These are phyloP conservation scores for Cercospora nicotianae DNA, from an alignment of 2,329 filamentous ascomycete genomes.

Conservation along the genomic window DNA sequence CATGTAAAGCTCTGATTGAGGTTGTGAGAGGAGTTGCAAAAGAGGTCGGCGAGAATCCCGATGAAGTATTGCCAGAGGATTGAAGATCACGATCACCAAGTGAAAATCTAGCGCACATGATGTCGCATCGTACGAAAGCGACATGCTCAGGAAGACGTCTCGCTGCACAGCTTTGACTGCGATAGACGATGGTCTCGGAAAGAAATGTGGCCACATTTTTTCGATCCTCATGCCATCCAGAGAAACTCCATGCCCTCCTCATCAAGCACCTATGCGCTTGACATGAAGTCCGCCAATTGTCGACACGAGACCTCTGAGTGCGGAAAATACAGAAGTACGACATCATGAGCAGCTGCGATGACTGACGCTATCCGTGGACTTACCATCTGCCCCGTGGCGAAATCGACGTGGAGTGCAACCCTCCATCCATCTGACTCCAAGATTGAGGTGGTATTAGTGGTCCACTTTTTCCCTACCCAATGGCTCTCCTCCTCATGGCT, in stretches of 20 bases:
- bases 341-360: not conserved
- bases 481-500: not conserved
- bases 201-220: not conserved
- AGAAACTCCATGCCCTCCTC: not conserved
- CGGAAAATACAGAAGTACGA: not conserved
- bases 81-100: slow-evolving; percentile 13
- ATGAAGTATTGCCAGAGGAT: slow-evolving; percentile 34
- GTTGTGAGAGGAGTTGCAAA: slow-evolving; percentile 70
- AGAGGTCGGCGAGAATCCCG: slow-evolving; percentile 36
- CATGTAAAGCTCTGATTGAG: slow-evolving; percentile 74
- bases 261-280: not conserved
- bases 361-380: not conserved
- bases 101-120: not conserved
- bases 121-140: not conserved
- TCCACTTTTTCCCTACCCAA: not conserved
- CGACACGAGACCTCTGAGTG: not conserved
- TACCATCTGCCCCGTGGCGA: not conserved
- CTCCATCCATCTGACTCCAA: not conserved
- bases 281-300: not conserved
- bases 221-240: not conserved
- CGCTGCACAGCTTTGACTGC: not conserved
- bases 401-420: not conserved
- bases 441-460: not conserved
- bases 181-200: not conserved
- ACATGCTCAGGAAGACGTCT: not conserved